Conservation (phyloP, 2,329 filamentous ascomycete genomes). For the Monilinia fructigena region DNA sequence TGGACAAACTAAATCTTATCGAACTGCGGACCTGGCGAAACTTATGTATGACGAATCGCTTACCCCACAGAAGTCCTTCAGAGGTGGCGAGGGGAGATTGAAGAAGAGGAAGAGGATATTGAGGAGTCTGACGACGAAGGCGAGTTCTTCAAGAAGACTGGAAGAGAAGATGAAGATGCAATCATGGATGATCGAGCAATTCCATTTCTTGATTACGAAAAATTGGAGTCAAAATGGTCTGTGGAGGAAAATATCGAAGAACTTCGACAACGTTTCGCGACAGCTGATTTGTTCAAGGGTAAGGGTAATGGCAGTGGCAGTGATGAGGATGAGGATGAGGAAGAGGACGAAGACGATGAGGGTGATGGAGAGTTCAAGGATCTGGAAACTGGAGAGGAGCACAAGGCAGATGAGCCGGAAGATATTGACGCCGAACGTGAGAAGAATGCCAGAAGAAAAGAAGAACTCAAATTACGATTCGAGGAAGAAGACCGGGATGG, state of each 20-base stretch:
- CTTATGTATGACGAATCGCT: constrained; percentile 86
- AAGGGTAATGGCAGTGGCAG: constrained; percentile 50
- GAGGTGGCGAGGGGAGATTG: constrained; percentile 72
- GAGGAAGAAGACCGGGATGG: constrained; percentile 98
- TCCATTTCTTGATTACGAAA: constrained; percentile 75
- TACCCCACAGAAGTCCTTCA: constrained; percentile 70
- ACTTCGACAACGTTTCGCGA: constrained; percentile 73
- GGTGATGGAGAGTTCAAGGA: constrained; percentile 84
- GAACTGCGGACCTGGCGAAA: constrained; percentile 77
- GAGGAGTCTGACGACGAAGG: constrained; percentile 57
- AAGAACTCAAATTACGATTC: constrained; percentile 90
- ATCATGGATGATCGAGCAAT: constrained; percentile 75
- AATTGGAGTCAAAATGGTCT: constrained; percentile 82
- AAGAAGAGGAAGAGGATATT: constrained; percentile 57
- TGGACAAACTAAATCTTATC: constrained; percentile 67
- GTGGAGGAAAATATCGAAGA: constrained; percentile 73
- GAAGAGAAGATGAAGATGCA: constrained; percentile 64
- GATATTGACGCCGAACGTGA: constrained; percentile 83
- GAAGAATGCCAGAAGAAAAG: constrained; percentile 86
- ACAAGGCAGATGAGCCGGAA: constrained; percentile 43
- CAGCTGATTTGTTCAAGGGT: constrained; percentile 60
- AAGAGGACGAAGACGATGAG: constrained; percentile 58
- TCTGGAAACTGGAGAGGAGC: constrained; percentile 71
- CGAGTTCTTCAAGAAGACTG: constrained; percentile 64
- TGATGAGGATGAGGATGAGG: constrained; percentile 48